Conservation (phyloP, 2,329 filamentous ascomycete genomes). For the Acrocalymma vagum region DNA sequence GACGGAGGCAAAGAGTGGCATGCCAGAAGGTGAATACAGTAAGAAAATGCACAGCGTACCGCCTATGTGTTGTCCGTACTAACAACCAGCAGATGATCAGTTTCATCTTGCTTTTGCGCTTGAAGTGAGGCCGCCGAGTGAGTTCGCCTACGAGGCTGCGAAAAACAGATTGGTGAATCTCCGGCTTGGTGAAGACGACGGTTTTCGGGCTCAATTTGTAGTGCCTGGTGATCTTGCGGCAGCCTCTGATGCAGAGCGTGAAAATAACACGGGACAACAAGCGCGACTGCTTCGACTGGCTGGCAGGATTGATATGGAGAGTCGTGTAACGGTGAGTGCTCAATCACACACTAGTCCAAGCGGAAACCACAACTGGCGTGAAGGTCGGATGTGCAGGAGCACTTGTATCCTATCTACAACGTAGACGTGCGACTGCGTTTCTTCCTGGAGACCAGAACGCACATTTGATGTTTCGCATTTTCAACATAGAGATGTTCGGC, state of each 20-base stretch:
- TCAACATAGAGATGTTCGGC: slow-evolving; percentile 76
- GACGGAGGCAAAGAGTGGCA: slow-evolving; percentile 48
- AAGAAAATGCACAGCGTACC: slow-evolving; percentile 10
- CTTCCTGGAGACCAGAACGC: slow-evolving; percentile 67
- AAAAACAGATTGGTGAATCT: slow-evolving; percentile 72
- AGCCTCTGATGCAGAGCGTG: slow-evolving; percentile 49
- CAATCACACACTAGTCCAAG: not conserved
- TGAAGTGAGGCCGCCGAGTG: slow-evolving; percentile 73
- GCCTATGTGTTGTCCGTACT: slow-evolving; percentile 2
- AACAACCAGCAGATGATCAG: slow-evolving; percentile 51
- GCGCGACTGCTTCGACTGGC: slow-evolving; percentile 74
- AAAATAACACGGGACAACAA: slow-evolving; percentile 64
- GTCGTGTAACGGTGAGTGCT: slow-evolving; percentile 67
- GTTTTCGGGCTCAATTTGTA: slow-evolving; percentile 64
- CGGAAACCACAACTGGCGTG: slow-evolving; percentile 13
- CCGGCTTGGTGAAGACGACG: slow-evolving; percentile 58
- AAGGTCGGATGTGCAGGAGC: slow-evolving; percentile 87
- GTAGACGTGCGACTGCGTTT: slow-evolving; percentile 70
- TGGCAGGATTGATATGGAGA: slow-evolving; percentile 77
- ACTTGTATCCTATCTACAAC: slow-evolving; percentile 79
- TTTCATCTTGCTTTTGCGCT: slow-evolving; percentile 68
- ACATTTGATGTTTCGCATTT: slow-evolving; percentile 66
- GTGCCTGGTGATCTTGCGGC: slow-evolving; percentile 64
- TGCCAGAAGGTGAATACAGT: slow-evolving; percentile 41
- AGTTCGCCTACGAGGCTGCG: slow-evolving; percentile 75